A percentile compares a stretch with the other conserved stretches of the same genome.
Conservation (phyloP, 2,329 filamentous ascomycete genomes). For the Fusarium mundagurra region DNA sequence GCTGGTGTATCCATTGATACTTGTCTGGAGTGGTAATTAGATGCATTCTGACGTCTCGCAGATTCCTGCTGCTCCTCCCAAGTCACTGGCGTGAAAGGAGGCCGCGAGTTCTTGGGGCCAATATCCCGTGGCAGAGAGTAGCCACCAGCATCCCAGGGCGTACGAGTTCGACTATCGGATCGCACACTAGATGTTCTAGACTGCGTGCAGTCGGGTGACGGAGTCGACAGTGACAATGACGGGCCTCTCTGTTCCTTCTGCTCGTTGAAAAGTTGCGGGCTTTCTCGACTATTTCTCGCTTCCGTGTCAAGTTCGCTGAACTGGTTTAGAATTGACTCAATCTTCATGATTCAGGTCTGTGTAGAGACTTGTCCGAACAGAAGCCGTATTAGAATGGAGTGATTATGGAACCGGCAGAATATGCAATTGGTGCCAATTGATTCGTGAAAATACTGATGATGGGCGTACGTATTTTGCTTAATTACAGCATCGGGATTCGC, state of each 20-base stretch:
- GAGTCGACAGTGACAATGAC: conserved; percentile 45
- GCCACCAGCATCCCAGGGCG: conserved; percentile 62
- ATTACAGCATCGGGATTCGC: conserved; percentile 17
- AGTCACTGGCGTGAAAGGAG: conserved; percentile 36
- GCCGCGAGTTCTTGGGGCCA: conserved; percentile 48
- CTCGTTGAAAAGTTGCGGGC: neutral
- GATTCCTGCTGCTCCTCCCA: conserved; percentile 39
- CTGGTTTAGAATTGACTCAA: conserved; percentile 37
- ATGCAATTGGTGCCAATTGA: neutral
- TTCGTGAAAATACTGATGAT: conserved; percentile 1
- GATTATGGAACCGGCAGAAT: conserved; percentile 11
- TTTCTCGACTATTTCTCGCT: conserved; percentile 13
- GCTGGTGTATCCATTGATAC: conserved; percentile 46
- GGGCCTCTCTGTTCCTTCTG: conserved; percentile 11
- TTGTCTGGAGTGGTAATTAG: conserved; percentile 43
- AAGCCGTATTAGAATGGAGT: conserved; percentile 8
- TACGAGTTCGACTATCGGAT: conserved; percentile 47
- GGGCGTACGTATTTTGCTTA: conserved; percentile 18
- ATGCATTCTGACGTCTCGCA: conserved; percentile 17
- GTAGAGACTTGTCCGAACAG: neutral
- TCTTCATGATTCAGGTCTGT: conserved; percentile 27
- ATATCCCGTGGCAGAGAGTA: conserved; percentile 57
- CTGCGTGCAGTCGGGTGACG: conserved; percentile 46
- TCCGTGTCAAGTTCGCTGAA: conserved; percentile 30
- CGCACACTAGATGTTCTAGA: conserved; percentile 36